phyloP scores from a whole-genome alignment of 202 grass and related monocot species.

The Hordeum pubiflorum region DNA sequence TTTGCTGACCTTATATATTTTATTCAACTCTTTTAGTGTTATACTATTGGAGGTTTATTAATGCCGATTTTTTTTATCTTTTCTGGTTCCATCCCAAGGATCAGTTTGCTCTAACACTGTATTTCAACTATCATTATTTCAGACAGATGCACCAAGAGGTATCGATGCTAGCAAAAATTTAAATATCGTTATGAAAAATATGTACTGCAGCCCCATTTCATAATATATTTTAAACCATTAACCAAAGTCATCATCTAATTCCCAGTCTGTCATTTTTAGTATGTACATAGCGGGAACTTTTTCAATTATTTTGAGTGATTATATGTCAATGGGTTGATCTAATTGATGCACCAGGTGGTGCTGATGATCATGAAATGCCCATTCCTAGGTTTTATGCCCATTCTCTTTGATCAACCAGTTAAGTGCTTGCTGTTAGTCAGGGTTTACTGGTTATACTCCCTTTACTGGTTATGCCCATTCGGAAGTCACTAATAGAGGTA shows the following conservation, averaged over 20 bases:
- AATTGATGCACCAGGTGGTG: too few species aligned
- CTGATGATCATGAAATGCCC: too few species aligned
- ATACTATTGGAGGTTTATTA: neutral
- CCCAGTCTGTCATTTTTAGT: neutral
- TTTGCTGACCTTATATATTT: neutral
- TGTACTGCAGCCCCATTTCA: neutral
- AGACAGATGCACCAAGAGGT: constrained; percentile 96
- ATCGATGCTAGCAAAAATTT: neutral
- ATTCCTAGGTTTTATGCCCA: too few species aligned
- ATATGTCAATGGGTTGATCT: too few species aligned
- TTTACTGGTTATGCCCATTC: too few species aligned
- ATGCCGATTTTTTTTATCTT: neutral
- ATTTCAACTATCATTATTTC: constrained; percentile 97
- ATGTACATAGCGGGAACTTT: neutral
- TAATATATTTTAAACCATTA: neutral
- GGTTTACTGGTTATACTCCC: too few species aligned
- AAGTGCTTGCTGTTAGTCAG: too few species aligned
- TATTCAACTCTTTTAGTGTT: neutral
- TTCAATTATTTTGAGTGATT: too few species aligned
- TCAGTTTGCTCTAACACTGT: constrained; percentile 80
- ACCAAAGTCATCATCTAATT: neutral
- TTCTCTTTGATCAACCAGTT: too few species aligned
- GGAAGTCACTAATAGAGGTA: too few species aligned
- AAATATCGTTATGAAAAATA: neutral
- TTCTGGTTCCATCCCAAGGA: constrained; percentile 93